A percentile compares a stretch with the other conserved stretches of the same genome.
Evolutionary conservation across 164 flowering plant genomes (phyloP).

Genomic region (Hamamelis virginiana): DNA sequence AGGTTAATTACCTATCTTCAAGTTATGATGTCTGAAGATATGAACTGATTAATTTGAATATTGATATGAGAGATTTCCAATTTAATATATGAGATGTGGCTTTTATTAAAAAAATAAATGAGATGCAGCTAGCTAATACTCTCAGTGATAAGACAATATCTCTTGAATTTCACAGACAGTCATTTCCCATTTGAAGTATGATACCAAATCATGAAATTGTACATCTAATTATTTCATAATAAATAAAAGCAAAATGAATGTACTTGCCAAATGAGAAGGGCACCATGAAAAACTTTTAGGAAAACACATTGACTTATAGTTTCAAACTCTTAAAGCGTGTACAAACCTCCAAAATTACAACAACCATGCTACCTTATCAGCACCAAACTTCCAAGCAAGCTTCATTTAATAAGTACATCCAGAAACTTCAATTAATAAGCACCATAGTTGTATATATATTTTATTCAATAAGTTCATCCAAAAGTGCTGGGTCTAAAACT

Average conservation of each 20-base stretch:
- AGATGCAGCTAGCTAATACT: too few relatives aligned
- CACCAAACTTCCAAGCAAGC: neutral
- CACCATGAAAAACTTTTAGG: neutral
- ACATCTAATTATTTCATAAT: neutral
- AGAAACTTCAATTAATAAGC: too few relatives aligned
- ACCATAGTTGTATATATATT: neutral
- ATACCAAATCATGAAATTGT: neutral
- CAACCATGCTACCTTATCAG: neutral
- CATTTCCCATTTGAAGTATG: neutral
- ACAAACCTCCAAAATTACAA: neutral
- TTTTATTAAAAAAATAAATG: too few relatives aligned
- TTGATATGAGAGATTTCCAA: neutral
- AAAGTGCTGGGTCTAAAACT: neutral
- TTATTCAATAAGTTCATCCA: neutral
- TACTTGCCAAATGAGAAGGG: neutral
- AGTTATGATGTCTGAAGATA: neutral
- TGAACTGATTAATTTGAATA: neutral
- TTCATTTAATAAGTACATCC: neutral
- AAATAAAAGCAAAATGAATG: neutral
- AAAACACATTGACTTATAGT: neutral
- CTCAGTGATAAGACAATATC: neutral
- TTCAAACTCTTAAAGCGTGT: neutral
- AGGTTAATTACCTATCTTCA: neutral
- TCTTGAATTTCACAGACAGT: neutral
- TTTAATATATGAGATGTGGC: too few relatives aligned